Conservation (phyloP, 306 rosid species). For the Luffa acutangula region DNA sequence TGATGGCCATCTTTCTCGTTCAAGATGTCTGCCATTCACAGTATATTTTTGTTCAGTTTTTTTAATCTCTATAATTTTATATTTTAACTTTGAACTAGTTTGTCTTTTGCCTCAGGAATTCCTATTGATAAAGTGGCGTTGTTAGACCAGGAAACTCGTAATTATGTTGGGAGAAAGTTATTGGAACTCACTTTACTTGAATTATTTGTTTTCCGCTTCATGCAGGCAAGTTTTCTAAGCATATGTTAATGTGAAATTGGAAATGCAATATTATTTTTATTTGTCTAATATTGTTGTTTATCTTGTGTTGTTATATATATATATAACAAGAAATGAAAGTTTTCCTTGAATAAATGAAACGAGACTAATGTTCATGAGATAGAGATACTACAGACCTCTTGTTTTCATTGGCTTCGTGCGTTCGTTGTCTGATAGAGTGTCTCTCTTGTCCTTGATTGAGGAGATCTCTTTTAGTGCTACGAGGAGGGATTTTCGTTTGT, state of each 20-base stretch:
- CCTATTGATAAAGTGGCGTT: slow-evolving; percentile 84
- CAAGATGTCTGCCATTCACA: neutral
- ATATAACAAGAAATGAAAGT: too few species aligned
- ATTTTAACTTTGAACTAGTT: slow-evolving; percentile 5
- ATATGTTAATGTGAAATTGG: neutral
- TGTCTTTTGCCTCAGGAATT: slow-evolving; percentile 55
- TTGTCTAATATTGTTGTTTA: neutral
- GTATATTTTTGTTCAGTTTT: neutral
- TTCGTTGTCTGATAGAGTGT: too few species aligned
- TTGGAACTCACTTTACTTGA: slow-evolving; percentile 80
- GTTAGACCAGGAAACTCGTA: slow-evolving; percentile 75
- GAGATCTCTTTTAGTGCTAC: too few species aligned
- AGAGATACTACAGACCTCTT: too few species aligned
- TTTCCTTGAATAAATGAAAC: too few species aligned
- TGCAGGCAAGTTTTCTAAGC: slow-evolving; percentile 56
- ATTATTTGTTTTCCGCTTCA: slow-evolving; percentile 67
- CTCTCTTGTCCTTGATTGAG: too few species aligned
- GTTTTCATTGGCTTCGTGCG: too few species aligned
- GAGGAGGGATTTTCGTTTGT: too few species aligned
- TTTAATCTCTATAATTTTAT: neutral
- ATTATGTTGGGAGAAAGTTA: slow-evolving; percentile 71
- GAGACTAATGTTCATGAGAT: too few species aligned
- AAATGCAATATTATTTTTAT: neutral
- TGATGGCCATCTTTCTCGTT: neutral
- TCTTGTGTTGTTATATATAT: neutral